Evolutionary conservation across 1,139 yeast genomes (phyloP), one percentile per base, ranked within the genome.

Genomic region (Candida gigantensis): DNA sequence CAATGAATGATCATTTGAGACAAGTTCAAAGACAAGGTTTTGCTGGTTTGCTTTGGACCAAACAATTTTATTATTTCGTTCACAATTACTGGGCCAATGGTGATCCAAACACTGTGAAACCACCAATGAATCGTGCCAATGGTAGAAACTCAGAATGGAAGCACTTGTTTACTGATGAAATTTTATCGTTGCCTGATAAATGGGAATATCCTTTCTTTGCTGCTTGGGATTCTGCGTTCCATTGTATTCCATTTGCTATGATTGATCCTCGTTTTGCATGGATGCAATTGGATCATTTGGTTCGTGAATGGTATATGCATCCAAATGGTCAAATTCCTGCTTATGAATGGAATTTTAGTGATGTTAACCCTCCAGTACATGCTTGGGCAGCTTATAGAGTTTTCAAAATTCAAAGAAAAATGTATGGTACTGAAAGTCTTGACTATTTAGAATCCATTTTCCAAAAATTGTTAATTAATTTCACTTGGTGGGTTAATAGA

Each of bases 251-350:
- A 2, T 68, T 90, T 47, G 94, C 97, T 4, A 87, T 90, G 92
- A 78, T 90, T 54, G 97, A 90, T 60, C 96, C 97, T 1, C 90
- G 81, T 45, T 90, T 88, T 68, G 95, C 97, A 30, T 90, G 90
- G 60, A 82, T 80, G 52, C 97, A 90, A 63, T 74, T 90, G 48
- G 96, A 86, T 58, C 68, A 89, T 42, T 69, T 90, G 57, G 84
- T 95, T 26, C 76, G 97, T 54, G 97, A 90, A 61, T 90, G 97
- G 97, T 90, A 89, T 61, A 88, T 89, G 95, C 97, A 92, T 61
- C 97, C 97, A 31, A 90, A 90, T 58, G 97, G 97, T n/a, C 97
- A 90, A 62, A 81, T 89, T 47, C 97, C 97, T 1, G 97, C 97
- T 14, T 90, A 90, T 59, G 97, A 90, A 61, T 90, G 97, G 97